Conservation (phyloP, 1,284 basidiomycete species). For the Leccinum insolens region DNA sequence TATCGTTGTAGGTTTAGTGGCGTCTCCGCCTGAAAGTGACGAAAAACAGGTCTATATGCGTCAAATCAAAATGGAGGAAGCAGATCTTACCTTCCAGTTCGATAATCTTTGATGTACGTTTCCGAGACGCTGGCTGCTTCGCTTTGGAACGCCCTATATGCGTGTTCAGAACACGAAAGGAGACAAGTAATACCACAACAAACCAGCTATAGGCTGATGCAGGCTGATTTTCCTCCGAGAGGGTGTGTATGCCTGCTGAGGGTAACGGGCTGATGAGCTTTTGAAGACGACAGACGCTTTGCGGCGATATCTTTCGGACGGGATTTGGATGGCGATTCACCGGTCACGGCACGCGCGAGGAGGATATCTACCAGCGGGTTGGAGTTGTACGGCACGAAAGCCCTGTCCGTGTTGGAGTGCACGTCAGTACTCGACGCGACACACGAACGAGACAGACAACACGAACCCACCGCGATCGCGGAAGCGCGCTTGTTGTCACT, state of each 20-base stretch:
- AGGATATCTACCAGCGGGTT: slow-evolving; percentile 44
- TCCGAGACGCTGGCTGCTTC: slow-evolving; percentile 15
- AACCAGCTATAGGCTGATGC: slow-evolving; percentile 17
- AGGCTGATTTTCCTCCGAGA: background rate
- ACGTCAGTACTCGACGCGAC: slow-evolving; percentile 4
- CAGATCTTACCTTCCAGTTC: slow-evolving; percentile 12
- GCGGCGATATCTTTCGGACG: slow-evolving; percentile 6
- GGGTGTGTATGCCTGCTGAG: background rate
- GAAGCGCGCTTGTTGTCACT: slow-evolving; percentile 60
- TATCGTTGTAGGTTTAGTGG: slow-evolving; percentile 15
- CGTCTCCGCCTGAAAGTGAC: slow-evolving; percentile 1
- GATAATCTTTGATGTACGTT: slow-evolving; percentile 16
- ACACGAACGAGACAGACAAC: slow-evolving; percentile 8
- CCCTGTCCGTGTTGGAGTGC: slow-evolving; percentile 25
- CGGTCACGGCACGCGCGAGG: slow-evolving; percentile 43
- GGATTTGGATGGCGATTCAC: slow-evolving; percentile 42
- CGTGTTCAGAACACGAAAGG: background rate
- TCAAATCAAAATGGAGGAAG: background rate
- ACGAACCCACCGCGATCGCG: slow-evolving; percentile 66
- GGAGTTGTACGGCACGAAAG: slow-evolving; percentile 40
- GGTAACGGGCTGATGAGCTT: slow-evolving; percentile 7
- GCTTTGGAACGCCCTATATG: slow-evolving; percentile 19
- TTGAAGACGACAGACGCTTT: slow-evolving; percentile 17
- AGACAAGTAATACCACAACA: background rate
- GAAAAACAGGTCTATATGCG: background rate